phyloP scores from a whole-genome alignment of 1,284 basidiomycete species.

The Ustilago crameri region DNA sequence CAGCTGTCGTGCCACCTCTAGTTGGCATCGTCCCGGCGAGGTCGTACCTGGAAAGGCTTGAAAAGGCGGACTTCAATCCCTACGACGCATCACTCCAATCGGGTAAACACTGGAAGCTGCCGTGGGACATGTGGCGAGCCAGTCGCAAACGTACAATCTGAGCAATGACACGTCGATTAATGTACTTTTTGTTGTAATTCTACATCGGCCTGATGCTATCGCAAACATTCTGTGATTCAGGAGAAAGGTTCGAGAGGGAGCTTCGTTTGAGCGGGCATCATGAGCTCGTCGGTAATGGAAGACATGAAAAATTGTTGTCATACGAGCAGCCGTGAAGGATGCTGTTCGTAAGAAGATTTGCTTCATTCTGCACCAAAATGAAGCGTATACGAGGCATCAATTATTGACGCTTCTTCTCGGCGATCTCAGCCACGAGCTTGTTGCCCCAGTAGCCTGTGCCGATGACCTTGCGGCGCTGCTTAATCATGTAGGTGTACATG shows the following conservation, averaged over 20 bases:
- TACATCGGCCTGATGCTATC: conserved; percentile 7
- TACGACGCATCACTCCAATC: conserved; percentile 78
- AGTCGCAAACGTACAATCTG: conserved; percentile 70
- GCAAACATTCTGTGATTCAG: not conserved
- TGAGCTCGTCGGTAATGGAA: too few relatives aligned
- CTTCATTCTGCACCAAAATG: not conserved
- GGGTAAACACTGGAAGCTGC: conserved; percentile 82
- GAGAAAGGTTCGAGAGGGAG: too few relatives aligned
- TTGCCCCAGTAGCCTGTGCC: conserved; percentile 70
- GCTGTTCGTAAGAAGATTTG: not conserved
- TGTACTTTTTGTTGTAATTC: conserved; percentile 9
- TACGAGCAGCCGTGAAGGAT: too few relatives aligned
- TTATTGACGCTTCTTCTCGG: conserved; percentile 61
- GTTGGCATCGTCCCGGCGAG: conserved; percentile 79
- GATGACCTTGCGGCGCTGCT: conserved; percentile 81
- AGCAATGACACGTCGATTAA: not conserved
- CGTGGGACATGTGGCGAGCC: conserved; percentile 84
- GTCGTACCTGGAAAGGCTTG: conserved; percentile 79
- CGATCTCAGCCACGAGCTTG: conserved; percentile 39
- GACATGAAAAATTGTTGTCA: too few relatives aligned
- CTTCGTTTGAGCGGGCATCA: too few relatives aligned
- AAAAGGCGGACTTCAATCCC: conserved; percentile 82
- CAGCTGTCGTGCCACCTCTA: conserved; percentile 79
- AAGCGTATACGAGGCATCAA: not conserved
- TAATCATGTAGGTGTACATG: conserved; percentile 90